Percentiles rank a stretch among this genome's conserved stretches.
phyloP scores from a whole-genome alignment of 805 yeast species.

The Teunomyces atbi region DNA sequence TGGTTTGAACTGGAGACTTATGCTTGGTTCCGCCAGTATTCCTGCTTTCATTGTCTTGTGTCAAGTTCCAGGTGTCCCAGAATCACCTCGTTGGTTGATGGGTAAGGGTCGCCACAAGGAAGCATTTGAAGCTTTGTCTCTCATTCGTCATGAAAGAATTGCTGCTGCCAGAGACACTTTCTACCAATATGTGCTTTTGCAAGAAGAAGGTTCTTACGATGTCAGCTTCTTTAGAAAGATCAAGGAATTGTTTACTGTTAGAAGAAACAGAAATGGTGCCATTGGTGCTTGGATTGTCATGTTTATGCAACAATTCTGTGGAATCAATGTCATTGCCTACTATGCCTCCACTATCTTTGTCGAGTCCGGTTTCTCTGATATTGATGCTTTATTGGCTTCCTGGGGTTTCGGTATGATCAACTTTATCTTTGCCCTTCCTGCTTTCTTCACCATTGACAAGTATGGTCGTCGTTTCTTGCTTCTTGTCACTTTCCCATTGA shows the following conservation, averaged over 20 bases:
- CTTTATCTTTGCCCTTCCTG: constrained; percentile 79
- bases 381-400: constrained; percentile 70
- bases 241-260: constrained; percentile 60
- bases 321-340: constrained; percentile 84
- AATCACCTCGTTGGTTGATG: constrained; percentile 70
- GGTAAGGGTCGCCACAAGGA: constrained; percentile 47
- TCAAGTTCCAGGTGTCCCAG: constrained; percentile 58
- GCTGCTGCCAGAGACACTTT: constrained; percentile 67
- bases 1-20: constrained; percentile 57
- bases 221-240: constrained; percentile 46
- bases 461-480: constrained; percentile 69
- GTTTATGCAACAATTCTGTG: constrained; percentile 91
- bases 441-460: constrained; percentile 73
- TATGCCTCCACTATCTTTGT: constrained; percentile 76
- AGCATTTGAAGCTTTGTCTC: constrained; percentile 48
- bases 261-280: constrained; percentile 84
- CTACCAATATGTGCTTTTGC: constrained; percentile 56
- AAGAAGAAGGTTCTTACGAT: constrained; percentile 57
- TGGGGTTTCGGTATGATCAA: constrained; percentile 86
- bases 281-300: constrained; percentile 78
- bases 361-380: constrained; percentile 61
- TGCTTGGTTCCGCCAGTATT: constrained; percentile 62
- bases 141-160: constrained; percentile 45
- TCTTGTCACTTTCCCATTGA: constrained; percentile 59
- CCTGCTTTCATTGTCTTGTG: constrained; percentile 54